Percentiles rank a stretch among this genome's conserved stretches.
These are phyloP conservation scores for Synchytrium microbalum DNA, from an alignment of 371 early-diverging fungal genomes.

Conservation along the genomic window DNA sequence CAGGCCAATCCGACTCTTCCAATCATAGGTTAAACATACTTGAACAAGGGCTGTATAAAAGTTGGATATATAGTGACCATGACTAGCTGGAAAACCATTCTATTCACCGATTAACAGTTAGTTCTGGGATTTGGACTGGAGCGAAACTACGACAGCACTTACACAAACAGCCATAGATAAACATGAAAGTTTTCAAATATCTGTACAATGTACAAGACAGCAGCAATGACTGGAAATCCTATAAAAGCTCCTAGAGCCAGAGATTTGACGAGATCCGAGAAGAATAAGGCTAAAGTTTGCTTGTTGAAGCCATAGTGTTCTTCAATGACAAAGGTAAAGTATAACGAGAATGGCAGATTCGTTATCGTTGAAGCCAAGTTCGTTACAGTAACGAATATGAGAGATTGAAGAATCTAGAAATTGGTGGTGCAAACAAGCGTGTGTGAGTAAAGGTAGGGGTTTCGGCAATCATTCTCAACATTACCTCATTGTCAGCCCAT, in stretches of 20 bases:
- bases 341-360: conserved; percentile 74
- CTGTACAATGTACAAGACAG: conserved; percentile 73
- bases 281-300: conserved; percentile 72
- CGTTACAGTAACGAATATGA: conserved; percentile 63
- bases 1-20: too few species aligned
- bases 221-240: conserved; percentile 72
- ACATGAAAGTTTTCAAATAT: conserved; percentile 82
- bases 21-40: too few species aligned
- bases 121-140: not conserved
- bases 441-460: not conserved
- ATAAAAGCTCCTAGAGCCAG: conserved; percentile 59
- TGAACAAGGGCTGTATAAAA: conserved; percentile 95
- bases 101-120: conserved; percentile 8
- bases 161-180: conserved; percentile 84
- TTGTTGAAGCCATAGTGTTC: conserved; percentile 96
- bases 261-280: conserved; percentile 74
- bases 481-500: conserved; percentile 3
- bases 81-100: conserved; percentile 73
- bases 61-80: conserved; percentile 90
- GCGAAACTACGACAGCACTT: conserved; percentile 25
- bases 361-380: conserved; percentile 54
- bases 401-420: conserved; percentile 71
- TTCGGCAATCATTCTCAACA: not conserved
- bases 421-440: not conserved
- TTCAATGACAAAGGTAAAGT: conserved; percentile 92